phyloP scores from a whole-genome alignment of 2,329 filamentous ascomycete genomes.

The Magnaporthiopsis incrustans region DNA sequence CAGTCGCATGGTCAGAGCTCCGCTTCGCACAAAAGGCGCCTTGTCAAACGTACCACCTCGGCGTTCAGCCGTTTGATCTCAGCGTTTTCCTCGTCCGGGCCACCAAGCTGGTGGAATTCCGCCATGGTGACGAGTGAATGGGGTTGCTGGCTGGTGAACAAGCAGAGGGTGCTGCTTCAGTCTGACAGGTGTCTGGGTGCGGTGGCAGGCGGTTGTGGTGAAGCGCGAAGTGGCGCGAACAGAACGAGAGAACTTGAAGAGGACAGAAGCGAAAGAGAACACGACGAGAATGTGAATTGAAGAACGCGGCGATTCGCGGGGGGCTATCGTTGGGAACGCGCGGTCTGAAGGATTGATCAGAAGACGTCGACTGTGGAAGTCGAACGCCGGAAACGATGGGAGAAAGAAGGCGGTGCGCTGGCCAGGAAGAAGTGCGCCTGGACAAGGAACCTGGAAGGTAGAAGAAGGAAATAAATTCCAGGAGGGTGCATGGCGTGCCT shows the following conservation, averaged over 20 bases:
- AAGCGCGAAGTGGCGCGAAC: not conserved
- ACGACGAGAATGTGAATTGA: not conserved
- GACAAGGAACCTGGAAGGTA: not conserved
- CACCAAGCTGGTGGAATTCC: conserved; percentile 62
- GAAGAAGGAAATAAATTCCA: not conserved
- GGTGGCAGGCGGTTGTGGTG: not conserved
- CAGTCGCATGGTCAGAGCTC: not conserved
- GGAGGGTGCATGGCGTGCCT: not conserved
- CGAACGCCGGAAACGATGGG: not conserved
- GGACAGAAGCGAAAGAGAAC: not conserved
- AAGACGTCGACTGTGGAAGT: not conserved
- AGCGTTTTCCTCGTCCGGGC: conserved; percentile 71
- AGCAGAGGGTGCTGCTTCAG: not conserved
- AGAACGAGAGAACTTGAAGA: not conserved
- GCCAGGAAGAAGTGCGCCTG: not conserved
- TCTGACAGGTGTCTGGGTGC: not conserved
- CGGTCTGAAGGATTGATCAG: not conserved
- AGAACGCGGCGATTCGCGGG: not conserved
- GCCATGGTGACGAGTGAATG: conserved; percentile 45
- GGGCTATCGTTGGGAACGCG: not conserved
- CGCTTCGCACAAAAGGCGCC: not conserved
- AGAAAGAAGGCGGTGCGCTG: not conserved
- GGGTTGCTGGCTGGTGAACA: not conserved
- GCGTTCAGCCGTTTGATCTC: conserved; percentile 72
- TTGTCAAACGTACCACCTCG: conserved; percentile 58